These are phyloP conservation scores for Effrenium voratum DNA, from an alignment of 73 alveolate species.

Conservation along the genomic window DNA sequence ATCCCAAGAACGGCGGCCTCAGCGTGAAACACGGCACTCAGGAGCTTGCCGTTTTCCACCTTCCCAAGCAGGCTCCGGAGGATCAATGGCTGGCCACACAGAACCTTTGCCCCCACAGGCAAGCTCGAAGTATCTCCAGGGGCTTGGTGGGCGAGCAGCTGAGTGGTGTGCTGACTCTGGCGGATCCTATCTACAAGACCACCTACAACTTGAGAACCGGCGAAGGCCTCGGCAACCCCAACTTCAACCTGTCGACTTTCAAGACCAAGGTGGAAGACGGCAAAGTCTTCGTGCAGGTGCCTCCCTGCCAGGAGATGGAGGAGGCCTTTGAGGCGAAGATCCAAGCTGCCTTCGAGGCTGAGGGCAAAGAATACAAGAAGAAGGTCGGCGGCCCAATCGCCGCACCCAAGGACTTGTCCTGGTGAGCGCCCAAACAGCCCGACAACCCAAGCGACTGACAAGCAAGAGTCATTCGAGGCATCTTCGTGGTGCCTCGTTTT, in stretches of 20 bases:
- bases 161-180: constrained; percentile 4
- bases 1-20: constrained; percentile 45
- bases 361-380: not conserved
- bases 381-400: not conserved
- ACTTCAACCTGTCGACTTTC: constrained; percentile 59
- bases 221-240: constrained; percentile 14
- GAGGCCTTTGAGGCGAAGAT: not conserved
- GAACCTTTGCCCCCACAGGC: constrained; percentile 72
- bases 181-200: constrained; percentile 55
- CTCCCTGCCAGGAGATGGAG: not conserved
- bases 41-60: constrained; percentile 44
- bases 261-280: not conserved
- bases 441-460: too few species aligned
- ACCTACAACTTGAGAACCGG: constrained; percentile 35
- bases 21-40: constrained; percentile 26
- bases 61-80: not conserved
- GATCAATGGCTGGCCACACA: constrained; percentile 52
- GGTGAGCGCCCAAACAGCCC: too few species aligned
- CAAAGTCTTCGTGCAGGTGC: constrained; percentile 55
- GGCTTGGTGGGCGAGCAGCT: constrained; percentile 44
- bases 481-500: too few species aligned
- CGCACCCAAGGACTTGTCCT: not conserved
- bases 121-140: constrained; percentile 16
- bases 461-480: too few species aligned
- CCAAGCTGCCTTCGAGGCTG: not conserved